Conservation (phyloP, 306 rosid genomes). For the Fragaria nilgerrensis region DNA sequence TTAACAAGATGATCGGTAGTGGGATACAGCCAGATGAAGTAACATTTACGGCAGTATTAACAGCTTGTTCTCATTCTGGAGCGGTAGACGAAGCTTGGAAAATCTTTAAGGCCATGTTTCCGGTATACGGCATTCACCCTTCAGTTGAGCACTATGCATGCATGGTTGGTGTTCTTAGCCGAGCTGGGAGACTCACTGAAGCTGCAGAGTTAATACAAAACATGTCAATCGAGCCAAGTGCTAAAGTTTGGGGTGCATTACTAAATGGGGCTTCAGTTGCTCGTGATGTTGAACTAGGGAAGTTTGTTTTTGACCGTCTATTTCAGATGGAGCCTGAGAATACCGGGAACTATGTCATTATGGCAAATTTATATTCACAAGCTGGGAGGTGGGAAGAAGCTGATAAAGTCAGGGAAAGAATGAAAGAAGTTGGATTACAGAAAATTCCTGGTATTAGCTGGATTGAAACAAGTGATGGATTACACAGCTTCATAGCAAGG, state of each 20-base stretch:
- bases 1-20: conserved; percentile 48
- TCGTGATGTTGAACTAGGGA: conserved; percentile 68
- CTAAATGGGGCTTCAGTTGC: conserved; percentile 75
- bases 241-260: conserved; percentile 91
- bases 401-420: conserved; percentile 54
- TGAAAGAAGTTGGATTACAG: conserved; percentile 57
- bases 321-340: conserved; percentile 72
- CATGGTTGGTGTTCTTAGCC: conserved; percentile 77
- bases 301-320: conserved; percentile 57
- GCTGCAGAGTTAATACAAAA: conserved; percentile 61
- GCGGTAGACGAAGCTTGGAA: conserved; percentile 72
- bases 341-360: conserved; percentile 71
- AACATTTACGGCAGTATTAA: conserved; percentile 64
- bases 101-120: conserved; percentile 55
- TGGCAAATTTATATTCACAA: conserved; percentile 82
- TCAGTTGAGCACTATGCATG: conserved; percentile 86
- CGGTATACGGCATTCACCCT: conserved; percentile 52
- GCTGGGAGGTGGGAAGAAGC: conserved; percentile 87
- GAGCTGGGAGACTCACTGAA: conserved; percentile 72
- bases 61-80: conserved; percentile 82
- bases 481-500: conserved; percentile 44
- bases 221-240: conserved; percentile 72
- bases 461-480: conserved; percentile 58
- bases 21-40: conserved; percentile 79
- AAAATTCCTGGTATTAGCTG: conserved; percentile 75